phyloP scores from a whole-genome alignment of 129 eudicot species.

The Glebionis coronaria region DNA sequence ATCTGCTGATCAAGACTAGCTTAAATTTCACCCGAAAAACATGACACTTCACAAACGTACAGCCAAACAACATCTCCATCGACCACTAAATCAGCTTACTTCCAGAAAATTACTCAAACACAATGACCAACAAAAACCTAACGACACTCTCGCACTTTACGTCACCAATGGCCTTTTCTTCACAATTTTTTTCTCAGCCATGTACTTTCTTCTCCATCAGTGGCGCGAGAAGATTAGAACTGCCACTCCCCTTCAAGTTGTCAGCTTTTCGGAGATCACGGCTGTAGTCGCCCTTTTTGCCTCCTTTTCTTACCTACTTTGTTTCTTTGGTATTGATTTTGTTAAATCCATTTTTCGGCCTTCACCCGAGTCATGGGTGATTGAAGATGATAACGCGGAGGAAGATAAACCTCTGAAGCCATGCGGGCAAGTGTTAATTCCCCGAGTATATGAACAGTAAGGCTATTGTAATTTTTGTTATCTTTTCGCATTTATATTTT shows the following conservation, averaged over 20 bases:
- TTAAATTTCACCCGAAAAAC: background rate
- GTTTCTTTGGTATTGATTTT: conserved; percentile 56
- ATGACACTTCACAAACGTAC: conserved; percentile 37
- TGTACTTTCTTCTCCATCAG: conserved; percentile 52
- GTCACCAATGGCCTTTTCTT: conserved; percentile 55
- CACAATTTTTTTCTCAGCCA: conserved; percentile 52
- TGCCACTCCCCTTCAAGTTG: conserved; percentile 55
- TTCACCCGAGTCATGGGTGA: conserved; percentile 14
- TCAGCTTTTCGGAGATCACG: conserved; percentile 46
- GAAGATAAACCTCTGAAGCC: conserved; percentile 12
- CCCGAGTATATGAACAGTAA: background rate
- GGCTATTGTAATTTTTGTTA: no score
- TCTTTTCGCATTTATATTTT: no score
- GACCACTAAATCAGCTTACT: background rate
- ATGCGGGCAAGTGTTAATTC: conserved; percentile 18
- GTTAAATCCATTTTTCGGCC: conserved; percentile 40
- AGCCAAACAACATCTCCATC: background rate
- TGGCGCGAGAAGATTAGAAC: conserved; percentile 64
- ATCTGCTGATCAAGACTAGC: background rate
- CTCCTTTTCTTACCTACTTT: conserved; percentile 50
- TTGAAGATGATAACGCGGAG: conserved; percentile 18
- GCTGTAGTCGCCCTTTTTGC: conserved; percentile 44
- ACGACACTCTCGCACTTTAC: conserved; percentile 50
- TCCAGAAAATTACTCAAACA: conserved; percentile 29
- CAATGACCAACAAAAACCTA: conserved; percentile 31